A percentile compares a stretch with the other conserved stretches of the same genome.
phyloP scores from a whole-genome alignment of 169 alveolate genomes.

The Perkinsus marinus region DNA sequence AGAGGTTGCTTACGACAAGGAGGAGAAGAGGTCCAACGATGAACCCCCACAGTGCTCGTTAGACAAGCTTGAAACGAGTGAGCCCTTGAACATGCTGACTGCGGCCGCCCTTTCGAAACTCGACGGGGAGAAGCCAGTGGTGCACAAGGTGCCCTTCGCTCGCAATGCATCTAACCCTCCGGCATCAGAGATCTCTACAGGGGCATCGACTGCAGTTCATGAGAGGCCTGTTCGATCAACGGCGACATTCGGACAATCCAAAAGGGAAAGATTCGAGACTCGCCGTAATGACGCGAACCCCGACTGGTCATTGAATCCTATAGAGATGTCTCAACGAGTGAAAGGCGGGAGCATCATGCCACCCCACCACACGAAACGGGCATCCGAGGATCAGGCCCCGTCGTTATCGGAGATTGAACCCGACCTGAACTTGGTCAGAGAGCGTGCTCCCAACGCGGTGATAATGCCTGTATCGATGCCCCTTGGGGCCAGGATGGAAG shows the following conservation, averaged over 20 bases:
- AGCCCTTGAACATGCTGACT: background rate
- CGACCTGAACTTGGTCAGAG: background rate
- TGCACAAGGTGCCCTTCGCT: background rate
- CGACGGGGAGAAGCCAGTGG: background rate
- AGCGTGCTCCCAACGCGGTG: background rate
- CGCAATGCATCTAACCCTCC: background rate
- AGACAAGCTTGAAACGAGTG: background rate
- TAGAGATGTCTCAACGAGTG: background rate
- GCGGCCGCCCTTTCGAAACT: background rate
- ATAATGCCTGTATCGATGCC: background rate
- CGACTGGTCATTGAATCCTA: background rate
- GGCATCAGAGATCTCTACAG: background rate
- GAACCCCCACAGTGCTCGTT: no score
- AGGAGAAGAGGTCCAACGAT: no score
- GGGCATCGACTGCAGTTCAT: background rate
- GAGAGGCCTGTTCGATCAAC: background rate
- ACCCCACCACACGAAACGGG: background rate
- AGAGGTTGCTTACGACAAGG: background rate
- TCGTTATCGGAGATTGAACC: background rate
- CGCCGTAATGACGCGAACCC: background rate
- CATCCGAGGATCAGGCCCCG: background rate
- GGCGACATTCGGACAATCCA: background rate
- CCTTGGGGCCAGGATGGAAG: background rate
- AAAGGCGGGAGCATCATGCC: background rate
- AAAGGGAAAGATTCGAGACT: background rate